Evolutionary conservation across 2,329 filamentous ascomycete genomes (phyloP).

Genomic region (Aspergillus fischeri): DNA sequence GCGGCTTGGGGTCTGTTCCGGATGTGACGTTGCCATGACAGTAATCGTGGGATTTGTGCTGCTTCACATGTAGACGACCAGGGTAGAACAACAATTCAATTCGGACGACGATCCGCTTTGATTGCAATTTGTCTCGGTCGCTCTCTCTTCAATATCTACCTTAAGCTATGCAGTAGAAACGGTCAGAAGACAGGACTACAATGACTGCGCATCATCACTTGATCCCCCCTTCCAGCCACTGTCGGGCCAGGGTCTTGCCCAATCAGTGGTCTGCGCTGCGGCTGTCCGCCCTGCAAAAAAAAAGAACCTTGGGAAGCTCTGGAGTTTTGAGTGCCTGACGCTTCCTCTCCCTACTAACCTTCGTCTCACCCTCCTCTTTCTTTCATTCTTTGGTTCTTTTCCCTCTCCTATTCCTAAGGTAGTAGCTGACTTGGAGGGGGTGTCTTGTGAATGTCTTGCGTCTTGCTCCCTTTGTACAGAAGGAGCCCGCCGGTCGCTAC

Average conservation of each 20-base stretch:
- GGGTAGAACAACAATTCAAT: not conserved
- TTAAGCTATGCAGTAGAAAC: not conserved
- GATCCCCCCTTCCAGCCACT: not conserved
- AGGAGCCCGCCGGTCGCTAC: conserved; percentile 26
- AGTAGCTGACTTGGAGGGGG: not conserved
- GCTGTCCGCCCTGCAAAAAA: not conserved
- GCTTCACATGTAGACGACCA: not conserved
- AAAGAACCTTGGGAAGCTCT: not conserved
- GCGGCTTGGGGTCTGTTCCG: not conserved
- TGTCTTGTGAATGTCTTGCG: conserved; percentile 34
- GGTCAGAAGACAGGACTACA: not conserved
- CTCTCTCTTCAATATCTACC: not conserved
- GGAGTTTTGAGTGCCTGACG: not conserved
- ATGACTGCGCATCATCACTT: not conserved
- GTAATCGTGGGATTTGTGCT: not conserved
- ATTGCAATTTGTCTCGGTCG: not conserved
- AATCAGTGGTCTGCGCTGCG: conserved; percentile 3
- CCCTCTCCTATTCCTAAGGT: conserved; percentile 1
- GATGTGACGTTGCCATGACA: not conserved
- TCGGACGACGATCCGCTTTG: not conserved
- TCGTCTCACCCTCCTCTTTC: conserved; percentile 14
- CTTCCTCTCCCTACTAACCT: conserved; percentile 1
- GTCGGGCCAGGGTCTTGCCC: not conserved
- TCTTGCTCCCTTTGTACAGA: conserved; percentile 25
- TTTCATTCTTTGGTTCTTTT: conserved; percentile 12